Percentiles rank a stretch among this genome's conserved stretches.
Conservation (phyloP, 2,329 filamentous ascomycete species). For the Ambrosiella xylebori region DNA sequence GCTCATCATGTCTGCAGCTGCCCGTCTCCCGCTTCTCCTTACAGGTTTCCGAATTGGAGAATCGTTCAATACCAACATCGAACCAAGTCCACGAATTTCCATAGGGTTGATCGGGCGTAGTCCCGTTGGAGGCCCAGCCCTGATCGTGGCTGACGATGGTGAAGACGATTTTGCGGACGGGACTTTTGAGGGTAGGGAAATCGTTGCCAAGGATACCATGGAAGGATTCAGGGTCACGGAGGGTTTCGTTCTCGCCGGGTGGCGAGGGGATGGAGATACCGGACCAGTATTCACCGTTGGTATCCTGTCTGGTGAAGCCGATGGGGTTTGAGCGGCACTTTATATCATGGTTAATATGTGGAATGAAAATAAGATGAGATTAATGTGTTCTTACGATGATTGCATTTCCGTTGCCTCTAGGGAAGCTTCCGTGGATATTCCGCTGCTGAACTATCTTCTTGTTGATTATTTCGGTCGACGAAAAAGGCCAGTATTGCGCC, state of each 20-base stretch:
- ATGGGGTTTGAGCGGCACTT: slow-evolving; percentile 26
- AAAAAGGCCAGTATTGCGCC: slow-evolving; percentile 46
- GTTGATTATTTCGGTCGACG: slow-evolving; percentile 14
- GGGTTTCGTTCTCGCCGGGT: not conserved
- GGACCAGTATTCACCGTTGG: not conserved
- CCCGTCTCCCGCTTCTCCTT: slow-evolving; percentile 5
- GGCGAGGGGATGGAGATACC: not conserved
- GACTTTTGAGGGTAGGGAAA: slow-evolving; percentile 26
- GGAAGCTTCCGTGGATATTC: not conserved
- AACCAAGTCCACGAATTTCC: slow-evolving; percentile 42
- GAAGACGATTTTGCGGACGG: slow-evolving; percentile 45
- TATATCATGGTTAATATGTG: not conserved
- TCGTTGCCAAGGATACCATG: slow-evolving; percentile 11
- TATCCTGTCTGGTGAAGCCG: slow-evolving; percentile 19
- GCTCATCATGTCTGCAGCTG: slow-evolving; percentile 3
- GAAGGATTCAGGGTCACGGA: not conserved
- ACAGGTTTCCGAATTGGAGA: slow-evolving; percentile 22
- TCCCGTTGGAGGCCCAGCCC: slow-evolving; percentile 30
- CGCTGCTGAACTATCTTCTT: not conserved
- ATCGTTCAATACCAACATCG: slow-evolving; percentile 41
- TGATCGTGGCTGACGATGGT: slow-evolving; percentile 40
- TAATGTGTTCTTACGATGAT: slow-evolving; percentile 3
- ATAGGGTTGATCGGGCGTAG: not conserved
- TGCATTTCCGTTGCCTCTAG: not conserved
- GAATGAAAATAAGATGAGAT: not conserved